Evolutionary conservation across 148 eudicot species (phyloP).

Genomic region (Tetragonia tetragonoides): DNA sequence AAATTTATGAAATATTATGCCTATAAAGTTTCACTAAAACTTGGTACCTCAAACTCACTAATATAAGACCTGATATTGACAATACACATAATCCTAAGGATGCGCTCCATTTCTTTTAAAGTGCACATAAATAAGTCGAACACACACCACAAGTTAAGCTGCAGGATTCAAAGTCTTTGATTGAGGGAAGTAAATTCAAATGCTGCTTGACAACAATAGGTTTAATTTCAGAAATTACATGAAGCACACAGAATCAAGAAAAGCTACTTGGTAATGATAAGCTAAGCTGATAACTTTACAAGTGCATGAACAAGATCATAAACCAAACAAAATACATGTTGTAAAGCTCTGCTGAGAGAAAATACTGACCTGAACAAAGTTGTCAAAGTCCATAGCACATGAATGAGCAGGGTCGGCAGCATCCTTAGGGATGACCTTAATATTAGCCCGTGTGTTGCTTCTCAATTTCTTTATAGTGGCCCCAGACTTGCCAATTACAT

Average conservation of each 20-base stretch:
- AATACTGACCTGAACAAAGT: constrained; percentile 73
- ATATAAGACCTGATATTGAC: no score
- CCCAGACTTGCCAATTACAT: constrained; percentile 89
- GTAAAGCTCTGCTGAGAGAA: not conserved
- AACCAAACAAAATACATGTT: not conserved
- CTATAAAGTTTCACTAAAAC: no score
- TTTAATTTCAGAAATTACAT: not conserved
- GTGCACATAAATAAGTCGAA: no score
- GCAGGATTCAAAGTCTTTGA: no score
- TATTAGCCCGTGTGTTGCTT: constrained; percentile 62
- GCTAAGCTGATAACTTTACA: not conserved
- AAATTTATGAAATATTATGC: no score
- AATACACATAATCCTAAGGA: no score
- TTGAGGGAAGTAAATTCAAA: not conserved
- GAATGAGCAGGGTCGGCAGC: constrained; percentile 66
- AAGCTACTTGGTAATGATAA: not conserved
- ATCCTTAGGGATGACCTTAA: constrained; percentile 68
- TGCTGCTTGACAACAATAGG: not conserved
- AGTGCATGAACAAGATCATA: not conserved
- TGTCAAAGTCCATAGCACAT: constrained; percentile 90
- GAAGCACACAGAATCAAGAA: not conserved
- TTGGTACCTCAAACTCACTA: no score
- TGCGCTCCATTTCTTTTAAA: no score
- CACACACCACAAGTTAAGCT: no score
- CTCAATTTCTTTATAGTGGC: constrained; percentile 75